Evolutionary conservation across 148 eudicot species (phyloP).

Genomic region (Drosera capensis): DNA sequence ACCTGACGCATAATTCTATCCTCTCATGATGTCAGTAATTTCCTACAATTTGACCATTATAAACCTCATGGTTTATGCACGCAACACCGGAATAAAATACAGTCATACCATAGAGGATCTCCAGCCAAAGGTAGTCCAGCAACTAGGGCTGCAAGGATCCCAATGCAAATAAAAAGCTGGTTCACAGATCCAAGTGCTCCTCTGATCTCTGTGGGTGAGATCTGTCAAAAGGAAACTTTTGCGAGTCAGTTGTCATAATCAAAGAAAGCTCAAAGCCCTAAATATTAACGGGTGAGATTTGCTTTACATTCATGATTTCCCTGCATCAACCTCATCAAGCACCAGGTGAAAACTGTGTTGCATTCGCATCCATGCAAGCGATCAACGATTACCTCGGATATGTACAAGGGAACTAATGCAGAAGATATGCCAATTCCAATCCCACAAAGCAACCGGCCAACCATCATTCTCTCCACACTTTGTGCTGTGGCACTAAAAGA

Average conservation of each 20-base stretch:
- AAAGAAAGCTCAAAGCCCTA: too few species aligned
- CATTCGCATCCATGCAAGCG: not conserved
- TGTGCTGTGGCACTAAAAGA: conserved; percentile 63
- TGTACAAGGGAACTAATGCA: conserved; percentile 90
- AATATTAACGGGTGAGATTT: too few species aligned
- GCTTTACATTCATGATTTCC: too few species aligned
- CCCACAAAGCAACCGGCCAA: conserved; percentile 88
- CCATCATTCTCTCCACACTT: conserved; percentile 64
- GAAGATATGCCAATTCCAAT: conserved; percentile 97
- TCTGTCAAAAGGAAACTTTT: conserved; percentile 31
- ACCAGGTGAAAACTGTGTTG: not conserved
- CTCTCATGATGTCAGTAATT: too few species aligned
- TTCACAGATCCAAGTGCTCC: conserved; percentile 96
- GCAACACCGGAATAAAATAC: not conserved
- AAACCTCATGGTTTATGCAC: not conserved
- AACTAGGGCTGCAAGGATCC: conserved; percentile 86
- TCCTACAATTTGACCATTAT: too few species aligned
- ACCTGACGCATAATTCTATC: too few species aligned
- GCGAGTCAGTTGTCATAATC: conserved; percentile 6
- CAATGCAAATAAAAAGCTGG: conserved; percentile 88
- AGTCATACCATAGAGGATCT: conserved; percentile 66
- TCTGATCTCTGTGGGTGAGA: conserved; percentile 95
- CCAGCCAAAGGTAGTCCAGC: conserved; percentile 91
- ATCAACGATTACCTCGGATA: conserved; percentile 83
- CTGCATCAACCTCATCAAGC: too few species aligned